Percentiles rank a stretch among this genome's conserved stretches.
phyloP scores from a whole-genome alignment of 192 early-diverging fungal genomes.

The Coemansia sp. region DNA sequence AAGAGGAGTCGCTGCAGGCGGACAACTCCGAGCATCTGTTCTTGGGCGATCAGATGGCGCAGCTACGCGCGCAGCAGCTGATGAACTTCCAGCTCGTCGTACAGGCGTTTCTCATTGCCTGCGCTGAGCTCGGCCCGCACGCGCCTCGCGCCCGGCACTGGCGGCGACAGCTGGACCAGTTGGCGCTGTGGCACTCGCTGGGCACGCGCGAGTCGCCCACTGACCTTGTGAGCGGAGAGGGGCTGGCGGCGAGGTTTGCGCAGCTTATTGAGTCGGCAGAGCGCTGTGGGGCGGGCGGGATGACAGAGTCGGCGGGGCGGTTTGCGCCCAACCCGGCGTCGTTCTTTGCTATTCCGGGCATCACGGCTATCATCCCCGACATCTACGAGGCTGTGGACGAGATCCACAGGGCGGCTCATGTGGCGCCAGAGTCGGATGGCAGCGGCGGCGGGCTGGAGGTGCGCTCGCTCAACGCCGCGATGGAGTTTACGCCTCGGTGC shows the following conservation, averaged over 20 bases:
- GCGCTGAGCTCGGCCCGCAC: slow-evolving; percentile 36
- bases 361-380: slow-evolving; percentile 38
- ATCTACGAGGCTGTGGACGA: slow-evolving; percentile 54
- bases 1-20: slow-evolving; percentile 36
- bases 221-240: slow-evolving; percentile 33
- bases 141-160: slow-evolving; percentile 38
- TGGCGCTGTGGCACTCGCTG: slow-evolving; percentile 44
- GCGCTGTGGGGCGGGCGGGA: slow-evolving; percentile 1
- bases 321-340: slow-evolving; percentile 46
- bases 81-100: slow-evolving; percentile 56
- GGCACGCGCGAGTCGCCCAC: slow-evolving; percentile 41
- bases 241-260: slow-evolving; percentile 24
- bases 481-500: slow-evolving; percentile 38
- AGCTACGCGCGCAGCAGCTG: slow-evolving; percentile 52
- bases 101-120: slow-evolving; percentile 51
- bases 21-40: slow-evolving; percentile 48
- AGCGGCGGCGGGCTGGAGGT: slow-evolving; percentile 9
- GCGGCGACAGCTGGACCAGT: slow-evolving; percentile 51
- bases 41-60: slow-evolving; percentile 44
- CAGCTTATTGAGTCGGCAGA: slow-evolving; percentile 33
- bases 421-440: slow-evolving; percentile 4
- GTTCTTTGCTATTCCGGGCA: slow-evolving; percentile 49
- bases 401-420: slow-evolving; percentile 43
- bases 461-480: slow-evolving; percentile 28
- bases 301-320: slow-evolving; percentile 29